These are phyloP conservation scores for Aeminium ludgeri DNA, from an alignment of 495 filamentous ascomycete genomes.

Conservation along the genomic window DNA sequence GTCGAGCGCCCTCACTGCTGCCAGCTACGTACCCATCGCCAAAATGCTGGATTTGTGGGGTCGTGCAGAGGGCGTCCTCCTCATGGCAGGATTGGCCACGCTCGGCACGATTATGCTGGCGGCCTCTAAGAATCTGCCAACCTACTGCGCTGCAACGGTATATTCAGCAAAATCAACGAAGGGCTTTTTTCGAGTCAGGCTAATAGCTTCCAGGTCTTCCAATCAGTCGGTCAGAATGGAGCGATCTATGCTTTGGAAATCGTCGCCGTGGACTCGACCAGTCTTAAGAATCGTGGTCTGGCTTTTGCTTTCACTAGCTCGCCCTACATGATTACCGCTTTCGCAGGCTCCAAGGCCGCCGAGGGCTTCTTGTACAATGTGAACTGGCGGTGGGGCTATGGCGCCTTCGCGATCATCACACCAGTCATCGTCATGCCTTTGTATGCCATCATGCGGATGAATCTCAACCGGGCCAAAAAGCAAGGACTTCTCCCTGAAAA, in stretches of 20 bases:
- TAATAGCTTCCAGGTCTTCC: constrained; percentile 23
- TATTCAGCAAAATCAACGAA: not conserved
- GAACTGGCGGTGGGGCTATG: constrained; percentile 41
- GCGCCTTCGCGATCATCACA: constrained; percentile 32
- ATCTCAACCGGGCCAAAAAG: constrained; percentile 40
- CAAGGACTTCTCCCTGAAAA: constrained; percentile 18
- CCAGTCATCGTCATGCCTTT: constrained; percentile 23
- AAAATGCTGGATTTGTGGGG: constrained; percentile 10
- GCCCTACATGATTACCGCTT: constrained; percentile 49
- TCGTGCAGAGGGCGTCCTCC: constrained; percentile 11
- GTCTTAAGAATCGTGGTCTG: constrained; percentile 44
- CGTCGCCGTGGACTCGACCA: constrained; percentile 48
- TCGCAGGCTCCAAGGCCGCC: constrained; percentile 32
- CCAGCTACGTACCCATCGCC: constrained; percentile 3
- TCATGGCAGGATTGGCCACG: constrained; percentile 7
- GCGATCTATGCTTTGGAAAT: constrained; percentile 6
- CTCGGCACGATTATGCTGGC: constrained; percentile 37
- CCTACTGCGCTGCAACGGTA: constrained; percentile 29
- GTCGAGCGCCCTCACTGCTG: constrained; percentile 1
- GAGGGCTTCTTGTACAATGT: constrained; percentile 27
- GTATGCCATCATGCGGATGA: constrained; percentile 16
- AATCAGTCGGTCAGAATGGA: constrained; percentile 21
- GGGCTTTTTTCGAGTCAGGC: not conserved
- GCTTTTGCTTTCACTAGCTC: constrained; percentile 45
- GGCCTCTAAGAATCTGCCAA: constrained; percentile 27